Percentiles rank a stretch among this genome's conserved stretches.
These are phyloP conservation scores for Capsicum baccatum DNA, from an alignment of 257 asterid genomes.

Conservation along the genomic window DNA sequence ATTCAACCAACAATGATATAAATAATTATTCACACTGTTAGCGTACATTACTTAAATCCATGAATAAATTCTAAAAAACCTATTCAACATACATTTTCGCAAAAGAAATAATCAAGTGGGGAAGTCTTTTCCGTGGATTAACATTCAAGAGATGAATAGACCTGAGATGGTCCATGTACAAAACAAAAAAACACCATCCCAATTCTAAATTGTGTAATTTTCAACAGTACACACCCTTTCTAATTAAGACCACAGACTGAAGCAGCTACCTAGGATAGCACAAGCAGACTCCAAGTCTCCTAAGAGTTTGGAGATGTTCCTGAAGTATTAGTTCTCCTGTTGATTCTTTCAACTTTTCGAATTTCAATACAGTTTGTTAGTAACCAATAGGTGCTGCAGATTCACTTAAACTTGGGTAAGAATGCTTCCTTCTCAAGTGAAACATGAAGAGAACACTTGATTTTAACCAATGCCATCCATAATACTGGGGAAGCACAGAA, in stretches of 20 bases:
- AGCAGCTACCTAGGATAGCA: background rate
- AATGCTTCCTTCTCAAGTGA: constrained; percentile 66
- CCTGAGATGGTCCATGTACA: background rate
- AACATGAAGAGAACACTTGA: constrained; percentile 55
- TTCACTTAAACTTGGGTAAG: constrained; percentile 60
- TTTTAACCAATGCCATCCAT: constrained; percentile 48
- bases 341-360: background rate
- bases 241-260: background rate
- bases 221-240: background rate
- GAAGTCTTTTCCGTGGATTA: background rate
- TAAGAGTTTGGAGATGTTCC: background rate
- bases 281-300: background rate
- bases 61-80: background rate
- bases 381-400: constrained; percentile 45
- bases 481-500: constrained; percentile 66
- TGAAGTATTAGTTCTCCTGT: background rate
- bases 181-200: background rate
- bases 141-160: background rate
- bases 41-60: too few species aligned
- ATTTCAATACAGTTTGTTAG: constrained; percentile 58
- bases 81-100: background rate
- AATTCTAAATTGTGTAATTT: background rate
- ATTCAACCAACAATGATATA: background rate
- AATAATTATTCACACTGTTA: background rate
- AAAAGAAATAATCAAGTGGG: background rate